Conservation (phyloP, 768 basidiomycete species). For the Boletus pseudopeckii region DNA sequence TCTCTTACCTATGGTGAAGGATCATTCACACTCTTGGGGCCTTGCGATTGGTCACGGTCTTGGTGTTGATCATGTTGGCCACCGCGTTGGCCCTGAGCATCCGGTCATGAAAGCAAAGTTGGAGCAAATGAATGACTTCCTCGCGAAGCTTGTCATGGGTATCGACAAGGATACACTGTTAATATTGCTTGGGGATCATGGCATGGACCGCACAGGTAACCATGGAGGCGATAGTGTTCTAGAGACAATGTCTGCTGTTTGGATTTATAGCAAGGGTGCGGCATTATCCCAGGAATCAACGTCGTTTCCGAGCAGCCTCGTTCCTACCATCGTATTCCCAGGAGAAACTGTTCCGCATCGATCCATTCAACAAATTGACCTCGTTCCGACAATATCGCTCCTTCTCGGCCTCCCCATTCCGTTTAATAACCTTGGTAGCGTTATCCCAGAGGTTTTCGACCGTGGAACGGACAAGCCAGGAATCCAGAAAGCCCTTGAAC, state of each 20-base stretch:
- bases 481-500: slow-evolving; percentile 57
- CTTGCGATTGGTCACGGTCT: slow-evolving; percentile 90
- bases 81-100: slow-evolving; percentile 88
- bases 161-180: slow-evolving; percentile 88
- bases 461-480: slow-evolving; percentile 33
- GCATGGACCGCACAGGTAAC: slow-evolving; percentile 93
- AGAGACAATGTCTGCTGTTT: slow-evolving; percentile 83
- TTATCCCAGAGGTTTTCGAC: slow-evolving; percentile 91
- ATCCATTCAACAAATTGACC: slow-evolving; percentile 86
- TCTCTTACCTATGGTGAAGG: slow-evolving; percentile 73
- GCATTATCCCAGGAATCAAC: slow-evolving; percentile 38
- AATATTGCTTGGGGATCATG: slow-evolving; percentile 92
- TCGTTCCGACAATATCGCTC: slow-evolving; percentile 84
- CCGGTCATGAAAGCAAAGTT: slow-evolving; percentile 84
- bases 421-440: slow-evolving; percentile 87
- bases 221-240: slow-evolving; percentile 88
- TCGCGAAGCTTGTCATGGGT: slow-evolving; percentile 64
- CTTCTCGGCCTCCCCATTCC: slow-evolving; percentile 92
- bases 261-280: slow-evolving; percentile 86
- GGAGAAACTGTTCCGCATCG: slow-evolving; percentile 53
- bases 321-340: slow-evolving; percentile 60
- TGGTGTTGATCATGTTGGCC: slow-evolving; percentile 95
- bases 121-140: slow-evolving; percentile 80
- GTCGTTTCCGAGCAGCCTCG: slow-evolving; percentile 45
- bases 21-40: slow-evolving; percentile 62